Evolutionary conservation across 2,329 filamentous ascomycete genomes (phyloP), one percentile per base, ranked within the genome.

Genomic region (Beauveria varroae): DNA sequence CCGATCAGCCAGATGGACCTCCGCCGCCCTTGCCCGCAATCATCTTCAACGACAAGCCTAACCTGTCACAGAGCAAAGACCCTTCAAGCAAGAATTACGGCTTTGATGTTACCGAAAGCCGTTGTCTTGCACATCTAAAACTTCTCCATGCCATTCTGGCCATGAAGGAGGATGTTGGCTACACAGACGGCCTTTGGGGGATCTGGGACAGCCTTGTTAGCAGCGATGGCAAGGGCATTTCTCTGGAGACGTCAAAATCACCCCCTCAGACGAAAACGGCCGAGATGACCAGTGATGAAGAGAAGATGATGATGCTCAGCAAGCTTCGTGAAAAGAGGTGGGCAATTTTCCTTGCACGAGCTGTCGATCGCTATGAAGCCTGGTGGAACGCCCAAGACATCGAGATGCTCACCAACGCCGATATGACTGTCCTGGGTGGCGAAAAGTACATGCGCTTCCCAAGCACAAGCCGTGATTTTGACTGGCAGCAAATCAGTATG

Each of bases 51-150:
- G 44, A 40, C 1, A 22, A 57, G 14, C 1, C 22, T 18, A 3
- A 18, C 5, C 14, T 18, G 18, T 28, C 8, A 16, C 28, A 34
- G 43, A 57, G 14, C 20, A 57, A 24, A 16, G 40, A 56, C 10
- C 41, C 24, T 14, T 9, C 26, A 10, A 46, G 22, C 14, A 34
- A 14, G 10, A 46, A 56, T 10, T 46, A 56, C 28, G 53, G 41
- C 53, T 56, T 56, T 18, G 44, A 47, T 18, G 55, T 57, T 20
- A 37, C 55, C 22, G 55, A 57, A 24, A 28, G 44, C 12, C 20
- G 43, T 47, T 90, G 87, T 65, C 81, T 90, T 24, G 87, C 84
- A 1, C 90, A 95, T 70, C 79, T 93, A 30, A 91, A 90, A 70
- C 77, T 93, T 0, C 78, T 93, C 1, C 82, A 85, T 57, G 83